Conservation (phyloP, 2,329 filamentous ascomycete genomes). For the Leptosphaerulina australis region DNA sequence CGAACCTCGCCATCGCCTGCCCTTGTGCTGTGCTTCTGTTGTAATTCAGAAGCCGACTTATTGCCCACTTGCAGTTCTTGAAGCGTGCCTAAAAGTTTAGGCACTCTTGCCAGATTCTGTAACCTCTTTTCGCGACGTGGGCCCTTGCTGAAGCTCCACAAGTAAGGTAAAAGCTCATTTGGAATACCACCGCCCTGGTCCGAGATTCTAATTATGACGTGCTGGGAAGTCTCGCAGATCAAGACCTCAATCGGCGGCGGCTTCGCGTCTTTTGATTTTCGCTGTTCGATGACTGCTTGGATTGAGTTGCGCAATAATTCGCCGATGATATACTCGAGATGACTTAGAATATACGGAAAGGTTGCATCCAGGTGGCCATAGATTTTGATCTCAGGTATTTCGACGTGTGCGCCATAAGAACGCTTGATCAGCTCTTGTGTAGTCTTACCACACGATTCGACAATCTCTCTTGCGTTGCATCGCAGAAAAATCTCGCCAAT, state of each 20-base stretch:
- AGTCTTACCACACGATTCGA: conserved; percentile 79
- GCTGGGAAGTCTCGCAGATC: conserved; percentile 90
- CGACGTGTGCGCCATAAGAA: conserved; percentile 72
- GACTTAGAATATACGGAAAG: conserved; percentile 95
- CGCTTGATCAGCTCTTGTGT: conserved; percentile 75
- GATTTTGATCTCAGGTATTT: conserved; percentile 80
- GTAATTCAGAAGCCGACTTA: conserved; percentile 16
- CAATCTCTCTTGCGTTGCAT: conserved; percentile 87
- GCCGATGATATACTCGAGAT: conserved; percentile 95
- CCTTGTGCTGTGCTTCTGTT: conserved; percentile 29
- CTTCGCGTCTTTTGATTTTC: conserved; percentile 53
- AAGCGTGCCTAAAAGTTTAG: conserved; percentile 89
- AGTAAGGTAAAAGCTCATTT: conserved; percentile 79
- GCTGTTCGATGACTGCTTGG: conserved; percentile 84
- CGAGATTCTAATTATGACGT: conserved; percentile 94
- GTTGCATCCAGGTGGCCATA: conserved; percentile 85
- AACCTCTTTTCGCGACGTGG: conserved; percentile 77
- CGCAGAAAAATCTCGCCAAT: conserved; percentile 95
- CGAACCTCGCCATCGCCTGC: conserved; percentile 35
- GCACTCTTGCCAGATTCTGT: conserved; percentile 84
- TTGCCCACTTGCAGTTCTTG: conserved; percentile 71
- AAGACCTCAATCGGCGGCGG: conserved; percentile 91
- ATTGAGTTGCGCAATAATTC: conserved; percentile 95
- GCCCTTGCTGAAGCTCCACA: conserved; percentile 98
- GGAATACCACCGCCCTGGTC: conserved; percentile 94